Evolutionary conservation across 306 rosid species (phyloP), one percentile per base, ranked within the genome.

Genomic region (Trichosanthes truncata): DNA sequence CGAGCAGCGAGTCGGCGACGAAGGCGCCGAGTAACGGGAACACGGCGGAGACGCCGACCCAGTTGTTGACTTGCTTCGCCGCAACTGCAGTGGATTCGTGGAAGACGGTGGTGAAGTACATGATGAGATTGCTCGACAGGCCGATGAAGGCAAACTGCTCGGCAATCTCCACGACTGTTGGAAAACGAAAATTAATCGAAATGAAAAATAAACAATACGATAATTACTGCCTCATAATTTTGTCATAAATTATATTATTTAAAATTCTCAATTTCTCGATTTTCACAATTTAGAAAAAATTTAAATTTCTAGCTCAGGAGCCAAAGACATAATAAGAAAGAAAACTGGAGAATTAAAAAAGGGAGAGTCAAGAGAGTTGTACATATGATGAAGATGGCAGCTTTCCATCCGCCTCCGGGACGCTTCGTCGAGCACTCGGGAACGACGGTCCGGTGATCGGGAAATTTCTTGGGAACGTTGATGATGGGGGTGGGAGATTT

Each of bases 311-410:
- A n/a, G n/a, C n/a, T n/a, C n/a, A n/a, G n/a, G n/a, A n/a, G n/a
- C n/a, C n/a, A 7, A 79, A 20, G 40, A 36, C 6, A 4, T 20
- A 7, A 4, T 20, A 7, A 40, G 36, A 3, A 51, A 1, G 59
- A n/a, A 7, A 43, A 12, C 20, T 31, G 4, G 29, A 45, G 31
- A 7, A 49, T 1, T 3, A 4, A 49, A 57, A 57, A 25, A 10
- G 2, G 3, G 31, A 3, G 60, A 53, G 25, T 53, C 1, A 1
- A 17, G 21, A 15, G 45, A 63, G 7, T 38, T 83, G 78, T 81
- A 89, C 92, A 80, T 33, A 85, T 87, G 81, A 89, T 36, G 80
- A 89, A 89, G 82, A 89, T 83, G 83, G 92, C 92, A 1, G 92
- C 92, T 35, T 38, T 67, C 92, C 92, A 89, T 15, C 92, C 90